Evolutionary conservation across 2,329 filamentous ascomycete species (phyloP), one percentile per base, ranked within the genome.

Genomic region (Pseudogymnoascus sp.): DNA sequence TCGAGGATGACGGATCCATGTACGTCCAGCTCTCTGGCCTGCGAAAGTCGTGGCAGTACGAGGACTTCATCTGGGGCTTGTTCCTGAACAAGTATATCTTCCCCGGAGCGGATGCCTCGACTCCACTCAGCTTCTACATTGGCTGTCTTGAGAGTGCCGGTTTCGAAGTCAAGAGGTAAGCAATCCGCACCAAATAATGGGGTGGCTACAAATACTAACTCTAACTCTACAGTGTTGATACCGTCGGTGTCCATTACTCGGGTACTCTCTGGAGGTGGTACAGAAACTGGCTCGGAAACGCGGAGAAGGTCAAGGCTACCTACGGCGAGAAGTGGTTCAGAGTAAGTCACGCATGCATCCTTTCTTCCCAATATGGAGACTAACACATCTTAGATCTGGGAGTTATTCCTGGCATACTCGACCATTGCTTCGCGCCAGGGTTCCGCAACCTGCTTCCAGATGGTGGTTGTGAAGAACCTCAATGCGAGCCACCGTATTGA

Each of bases 401-500:
- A 95, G 74, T 91, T 86, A 77, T 96, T 96, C 85, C 84, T 95
- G 65, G 90, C 90, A 66, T 92, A 86, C 75, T 91, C 89, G 16
- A 90, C 87, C 73, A 95, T 96, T 74, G 85, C 84, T 72, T 91
- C 91, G 25, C 87, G 91, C 72, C 91, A 95, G 76, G 91, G 91
- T 68, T 82, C 83, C 68, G 91, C 91, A 62, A 91, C 90, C 33
- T 94, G 91, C 82, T 95, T 86, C 80, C 91, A 95, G 79, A 89
- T 96, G 70, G 87, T 87, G 16, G 79, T 91, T 64, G 89, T 93
- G 75, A 95, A 95, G 85, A 95, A 95, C 79, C 82, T 95, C 76
- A 95, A 95, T 80, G 86, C 88, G 36, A 91, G 85, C 33, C 91
- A 95, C 79, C 88, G 91, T 68, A 79, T 93, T 66, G 85, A 93